phyloP scores from a whole-genome alignment of 2,329 filamentous ascomycete genomes.

The Hypoxylon sp. region DNA sequence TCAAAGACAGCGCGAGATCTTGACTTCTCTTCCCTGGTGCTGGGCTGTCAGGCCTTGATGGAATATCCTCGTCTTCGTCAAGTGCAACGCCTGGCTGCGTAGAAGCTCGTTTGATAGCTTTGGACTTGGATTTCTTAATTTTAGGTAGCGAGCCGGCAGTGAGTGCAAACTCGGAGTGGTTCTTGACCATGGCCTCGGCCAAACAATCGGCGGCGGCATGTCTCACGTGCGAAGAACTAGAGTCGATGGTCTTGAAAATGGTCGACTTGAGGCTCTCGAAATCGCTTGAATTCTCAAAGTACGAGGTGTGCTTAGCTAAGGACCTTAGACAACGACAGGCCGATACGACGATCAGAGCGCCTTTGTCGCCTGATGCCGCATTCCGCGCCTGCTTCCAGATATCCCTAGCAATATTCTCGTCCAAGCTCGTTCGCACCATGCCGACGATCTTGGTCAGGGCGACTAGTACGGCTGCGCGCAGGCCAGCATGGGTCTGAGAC shows the following conservation, averaged over 20 bases:
- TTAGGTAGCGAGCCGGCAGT: conserved; percentile 64
- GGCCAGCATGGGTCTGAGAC: conserved; percentile 81
- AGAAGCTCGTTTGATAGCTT: conserved; percentile 66
- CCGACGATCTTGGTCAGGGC: conserved; percentile 80
- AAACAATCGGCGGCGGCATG: conserved; percentile 89
- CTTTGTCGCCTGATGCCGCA: conserved; percentile 83
- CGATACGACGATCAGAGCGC: conserved; percentile 80
- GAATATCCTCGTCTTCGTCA: conserved; percentile 78
- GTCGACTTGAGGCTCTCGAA: conserved; percentile 88
- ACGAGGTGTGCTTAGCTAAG: conserved; percentile 77
- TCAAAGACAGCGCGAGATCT: conserved; percentile 78
- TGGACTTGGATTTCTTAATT: conserved; percentile 74
- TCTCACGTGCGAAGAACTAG: conserved; percentile 77
- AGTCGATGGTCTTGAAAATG: conserved; percentile 89
- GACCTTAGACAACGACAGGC: conserved; percentile 84
- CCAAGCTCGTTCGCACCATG: conserved; percentile 81
- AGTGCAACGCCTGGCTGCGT: conserved; percentile 71
- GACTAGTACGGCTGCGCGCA: conserved; percentile 82
- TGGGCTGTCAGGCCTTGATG: conserved; percentile 77
- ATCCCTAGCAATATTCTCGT: conserved; percentile 87
- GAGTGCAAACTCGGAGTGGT: conserved; percentile 73
- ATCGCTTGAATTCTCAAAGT: conserved; percentile 89
- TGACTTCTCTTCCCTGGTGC: conserved; percentile 77
- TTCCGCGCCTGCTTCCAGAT: conserved; percentile 92
- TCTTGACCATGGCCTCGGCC: conserved; percentile 84